Conservation (phyloP, 1,284 basidiomycete genomes). For the Veloporphyrellus conicus region DNA sequence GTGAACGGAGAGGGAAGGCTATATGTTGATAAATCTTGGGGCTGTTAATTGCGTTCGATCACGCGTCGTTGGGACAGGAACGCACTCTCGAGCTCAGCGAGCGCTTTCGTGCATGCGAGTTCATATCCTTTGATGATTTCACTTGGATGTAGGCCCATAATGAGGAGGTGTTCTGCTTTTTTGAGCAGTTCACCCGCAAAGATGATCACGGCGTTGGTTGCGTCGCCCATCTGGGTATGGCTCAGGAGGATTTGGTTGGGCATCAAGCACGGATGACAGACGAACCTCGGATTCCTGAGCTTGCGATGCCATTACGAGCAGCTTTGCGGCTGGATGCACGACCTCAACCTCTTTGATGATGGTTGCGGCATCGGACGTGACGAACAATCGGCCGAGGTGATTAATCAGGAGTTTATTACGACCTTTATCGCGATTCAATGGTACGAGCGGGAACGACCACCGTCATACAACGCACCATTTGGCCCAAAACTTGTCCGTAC, state of each 20-base stretch:
- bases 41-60: constrained; percentile 11
- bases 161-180: constrained; percentile 86
- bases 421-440: constrained; percentile 45
- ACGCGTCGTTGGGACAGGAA: constrained; percentile 18
- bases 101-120: constrained; percentile 82
- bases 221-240: constrained; percentile 81
- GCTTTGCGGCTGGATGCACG: constrained; percentile 95
- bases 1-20: constrained; percentile 78
- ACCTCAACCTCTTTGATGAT: constrained; percentile 99
- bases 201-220: constrained; percentile 94
- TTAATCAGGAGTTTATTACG: constrained; percentile 96
- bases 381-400: constrained; percentile 92
- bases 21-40: constrained; percentile 58
- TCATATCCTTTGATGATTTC: constrained; percentile 95
- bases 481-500: constrained; percentile 96
- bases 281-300: constrained; percentile 91
- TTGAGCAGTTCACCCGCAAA: constrained; percentile 94
- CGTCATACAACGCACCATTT: constrained; percentile 62
- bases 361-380: constrained; percentile 98
- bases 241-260: neutral
- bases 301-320: constrained; percentile 96
- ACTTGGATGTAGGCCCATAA: constrained; percentile 96
- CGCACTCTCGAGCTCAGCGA: constrained; percentile 88
- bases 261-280: neutral
- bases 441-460: neutral